A percentile compares a stretch with the other conserved stretches of the same genome.
Evolutionary conservation across 371 early-diverging fungal species (phyloP).

Genomic region (Mortierella sp.): DNA sequence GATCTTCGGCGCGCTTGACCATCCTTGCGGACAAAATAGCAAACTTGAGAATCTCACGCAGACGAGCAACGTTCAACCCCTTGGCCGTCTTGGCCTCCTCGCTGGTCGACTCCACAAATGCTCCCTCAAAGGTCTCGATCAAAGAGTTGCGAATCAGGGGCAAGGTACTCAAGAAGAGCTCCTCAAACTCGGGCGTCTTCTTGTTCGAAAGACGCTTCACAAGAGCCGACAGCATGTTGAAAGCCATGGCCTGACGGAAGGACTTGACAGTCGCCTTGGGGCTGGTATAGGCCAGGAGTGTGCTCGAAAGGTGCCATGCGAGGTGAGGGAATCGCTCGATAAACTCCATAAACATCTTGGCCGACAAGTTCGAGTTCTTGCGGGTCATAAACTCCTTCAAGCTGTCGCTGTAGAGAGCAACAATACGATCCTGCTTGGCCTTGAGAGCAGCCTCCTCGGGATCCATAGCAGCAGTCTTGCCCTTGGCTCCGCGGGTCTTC

Average conservation of each 20-base stretch:
- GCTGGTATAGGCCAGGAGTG: slow-evolving; percentile 65
- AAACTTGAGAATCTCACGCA: slow-evolving; percentile 63
- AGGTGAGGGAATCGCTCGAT: slow-evolving; percentile 73
- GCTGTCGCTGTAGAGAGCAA: slow-evolving; percentile 65
- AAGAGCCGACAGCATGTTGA: slow-evolving; percentile 61
- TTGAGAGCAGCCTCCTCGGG: slow-evolving; percentile 43
- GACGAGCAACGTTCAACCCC: slow-evolving; percentile 52
- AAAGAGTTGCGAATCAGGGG: slow-evolving; percentile 56
- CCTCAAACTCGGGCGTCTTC: slow-evolving; percentile 49
- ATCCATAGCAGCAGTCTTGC: slow-evolving; percentile 21
- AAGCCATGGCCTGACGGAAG: slow-evolving; percentile 77
- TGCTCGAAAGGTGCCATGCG: slow-evolving; percentile 71
- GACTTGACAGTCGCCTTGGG: slow-evolving; percentile 71
- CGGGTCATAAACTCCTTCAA: slow-evolving; percentile 76
- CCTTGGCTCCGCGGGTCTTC: slow-evolving; percentile 54
- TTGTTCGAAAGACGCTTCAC: slow-evolving; percentile 65
- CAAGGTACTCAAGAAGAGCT: slow-evolving; percentile 44
- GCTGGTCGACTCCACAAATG: slow-evolving; percentile 57
- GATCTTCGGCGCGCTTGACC: slow-evolving; percentile 51
- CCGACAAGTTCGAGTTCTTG: slow-evolving; percentile 75
- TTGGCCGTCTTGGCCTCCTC: slow-evolving; percentile 57
- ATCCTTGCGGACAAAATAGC: slow-evolving; percentile 48
- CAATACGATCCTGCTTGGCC: slow-evolving; percentile 50
- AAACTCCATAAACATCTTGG: slow-evolving; percentile 74
- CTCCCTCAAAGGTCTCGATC: slow-evolving; percentile 52